Evolutionary conservation across 202 grass and related monocot genomes (phyloP).

Genomic region (Setaria italica): DNA sequence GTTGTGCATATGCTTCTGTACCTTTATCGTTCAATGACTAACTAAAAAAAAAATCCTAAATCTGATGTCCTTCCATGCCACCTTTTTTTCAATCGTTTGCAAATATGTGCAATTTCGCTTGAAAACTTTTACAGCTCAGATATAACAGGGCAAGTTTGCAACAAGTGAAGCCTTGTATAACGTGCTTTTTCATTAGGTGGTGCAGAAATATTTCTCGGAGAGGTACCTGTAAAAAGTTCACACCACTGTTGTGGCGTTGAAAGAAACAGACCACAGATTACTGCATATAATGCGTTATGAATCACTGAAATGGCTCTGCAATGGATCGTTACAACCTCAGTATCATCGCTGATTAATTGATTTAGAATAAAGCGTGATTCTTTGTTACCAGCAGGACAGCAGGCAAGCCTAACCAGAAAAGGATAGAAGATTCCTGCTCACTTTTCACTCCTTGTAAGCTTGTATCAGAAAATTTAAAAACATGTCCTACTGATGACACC

Average conservation of each 20-base stretch:
- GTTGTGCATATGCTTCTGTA: conserved; percentile 26
- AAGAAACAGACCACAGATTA: not conserved
- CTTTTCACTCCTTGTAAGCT: conserved; percentile 46
- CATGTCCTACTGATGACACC: conserved; percentile 25
- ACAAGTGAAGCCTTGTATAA: not conserved
- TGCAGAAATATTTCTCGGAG: not conserved
- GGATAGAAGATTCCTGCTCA: conserved; percentile 31
- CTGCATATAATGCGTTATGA: not conserved
- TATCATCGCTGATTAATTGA: not conserved
- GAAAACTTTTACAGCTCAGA: not conserved
- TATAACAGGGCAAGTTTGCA: not conserved
- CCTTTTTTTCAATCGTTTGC: not conserved
- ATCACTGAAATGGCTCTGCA: not conserved
- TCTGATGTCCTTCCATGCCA: conserved; percentile 20
- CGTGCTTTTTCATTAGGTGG: not conserved
- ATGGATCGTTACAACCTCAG: not conserved
- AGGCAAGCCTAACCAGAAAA: conserved; percentile 11
- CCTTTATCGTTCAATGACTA: not conserved
- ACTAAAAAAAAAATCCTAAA: not conserved
- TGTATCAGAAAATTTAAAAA: conserved; percentile 23
- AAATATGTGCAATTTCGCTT: not conserved
- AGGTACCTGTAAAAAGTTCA: not conserved
- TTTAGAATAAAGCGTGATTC: conserved; percentile 9
- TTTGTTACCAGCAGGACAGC: not conserved
- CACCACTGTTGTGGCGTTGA: not conserved